Evolutionary conservation across 352 stramenopile genomes (phyloP).

Genomic region (Globisporangium spiculum): DNA sequence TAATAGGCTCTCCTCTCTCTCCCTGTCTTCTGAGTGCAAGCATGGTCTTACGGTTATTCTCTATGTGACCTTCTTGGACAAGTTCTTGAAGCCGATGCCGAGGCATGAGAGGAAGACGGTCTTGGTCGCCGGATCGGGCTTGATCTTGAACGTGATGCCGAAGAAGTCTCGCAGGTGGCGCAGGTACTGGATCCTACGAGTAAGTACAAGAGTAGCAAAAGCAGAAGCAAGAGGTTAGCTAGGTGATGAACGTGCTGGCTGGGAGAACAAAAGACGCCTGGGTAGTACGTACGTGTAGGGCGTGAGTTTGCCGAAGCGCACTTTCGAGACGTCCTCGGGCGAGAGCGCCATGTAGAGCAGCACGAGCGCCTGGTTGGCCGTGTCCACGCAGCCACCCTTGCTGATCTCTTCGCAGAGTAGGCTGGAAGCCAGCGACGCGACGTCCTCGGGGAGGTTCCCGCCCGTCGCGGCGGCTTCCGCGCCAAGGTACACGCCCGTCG

Average conservation of each 20-base stretch:
- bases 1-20: not conserved
- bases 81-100: conserved; percentile 94
- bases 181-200: conserved; percentile 79
- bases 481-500: conserved; percentile 92
- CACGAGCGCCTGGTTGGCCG: conserved; percentile 93
- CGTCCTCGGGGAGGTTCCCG: conserved; percentile 94
- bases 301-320: conserved; percentile 88
- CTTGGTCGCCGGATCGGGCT: conserved; percentile 83
- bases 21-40: not conserved
- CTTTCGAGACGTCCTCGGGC: conserved; percentile 97
- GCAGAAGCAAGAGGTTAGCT: not conserved
- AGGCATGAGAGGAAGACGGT: conserved; percentile 93
- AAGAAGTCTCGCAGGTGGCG: conserved; percentile 92
- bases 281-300: conserved; percentile 60
- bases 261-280: not conserved
- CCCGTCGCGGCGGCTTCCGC: conserved; percentile 89
- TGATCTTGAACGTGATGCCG: conserved; percentile 93
- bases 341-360: conserved; percentile 98
- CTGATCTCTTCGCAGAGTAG: conserved; percentile 97
- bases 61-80: conserved; percentile 94
- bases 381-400: conserved; percentile 93
- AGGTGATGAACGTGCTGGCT: not conserved
- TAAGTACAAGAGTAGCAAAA: not conserved
- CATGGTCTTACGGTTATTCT: not conserved
- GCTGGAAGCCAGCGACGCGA: conserved; percentile 92